These are phyloP conservation scores for Lactifluus subvellereus DNA, from an alignment of 768 basidiomycete genomes.

Conservation along the genomic window DNA sequence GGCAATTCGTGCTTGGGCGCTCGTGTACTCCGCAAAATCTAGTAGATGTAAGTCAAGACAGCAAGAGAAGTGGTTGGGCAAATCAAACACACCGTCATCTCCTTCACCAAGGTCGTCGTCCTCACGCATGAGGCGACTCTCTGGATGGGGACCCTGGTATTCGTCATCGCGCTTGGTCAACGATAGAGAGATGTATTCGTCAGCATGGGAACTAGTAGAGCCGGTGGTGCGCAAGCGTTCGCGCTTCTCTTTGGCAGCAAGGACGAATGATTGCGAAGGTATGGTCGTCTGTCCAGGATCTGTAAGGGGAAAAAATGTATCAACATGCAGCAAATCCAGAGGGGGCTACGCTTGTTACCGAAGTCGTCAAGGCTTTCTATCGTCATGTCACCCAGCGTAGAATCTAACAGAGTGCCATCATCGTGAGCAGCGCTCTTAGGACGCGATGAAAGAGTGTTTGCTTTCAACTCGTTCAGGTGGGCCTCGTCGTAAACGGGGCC, in stretches of 20 bases:
- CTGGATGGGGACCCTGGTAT: constrained; percentile 73
- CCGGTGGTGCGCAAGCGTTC: constrained; percentile 55
- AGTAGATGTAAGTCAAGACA: constrained; percentile 6
- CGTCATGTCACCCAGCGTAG: constrained; percentile 30
- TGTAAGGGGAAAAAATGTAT: constrained; percentile 18
- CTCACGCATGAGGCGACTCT: constrained; percentile 74
- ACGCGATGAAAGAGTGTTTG: constrained; percentile 59
- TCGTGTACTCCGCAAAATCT: constrained; percentile 87
- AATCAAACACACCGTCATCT: constrained; percentile 61
- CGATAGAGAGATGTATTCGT: constrained; percentile 77
- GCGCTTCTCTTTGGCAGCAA: constrained; percentile 69
- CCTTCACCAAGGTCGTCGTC: constrained; percentile 86
- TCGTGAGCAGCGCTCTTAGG: constrained; percentile 42
- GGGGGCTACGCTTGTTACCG: constrained; percentile 1
- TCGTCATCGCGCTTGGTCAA: constrained; percentile 51
- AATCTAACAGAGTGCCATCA: constrained; percentile 42
- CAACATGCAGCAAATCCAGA: constrained; percentile 28
- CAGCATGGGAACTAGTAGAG: constrained; percentile 34
- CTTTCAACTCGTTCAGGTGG: constrained; percentile 73
- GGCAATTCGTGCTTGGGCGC: constrained; percentile 80
- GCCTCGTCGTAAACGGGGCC: constrained; percentile 66
- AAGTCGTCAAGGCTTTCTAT: constrained; percentile 2
- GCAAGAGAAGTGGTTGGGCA: not conserved
- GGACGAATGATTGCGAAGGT: constrained; percentile 65
- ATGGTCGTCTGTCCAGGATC: constrained; percentile 44